Conservation (phyloP, 2,329 filamentous ascomycete species). For the Podosphaera fusca region DNA sequence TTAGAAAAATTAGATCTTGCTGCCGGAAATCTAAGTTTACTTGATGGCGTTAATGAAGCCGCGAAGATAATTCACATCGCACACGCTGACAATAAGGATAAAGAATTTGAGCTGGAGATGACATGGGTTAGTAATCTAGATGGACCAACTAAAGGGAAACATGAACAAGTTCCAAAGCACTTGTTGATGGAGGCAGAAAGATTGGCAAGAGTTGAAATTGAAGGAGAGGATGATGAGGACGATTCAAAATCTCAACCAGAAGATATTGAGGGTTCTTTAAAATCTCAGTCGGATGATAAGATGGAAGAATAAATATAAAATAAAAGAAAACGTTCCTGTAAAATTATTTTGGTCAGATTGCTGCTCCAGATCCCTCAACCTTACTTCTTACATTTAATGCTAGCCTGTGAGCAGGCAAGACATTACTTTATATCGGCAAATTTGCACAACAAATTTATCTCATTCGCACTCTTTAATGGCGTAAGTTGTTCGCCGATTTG, state of each 20-base stretch:
- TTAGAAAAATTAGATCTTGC: constrained; percentile 89
- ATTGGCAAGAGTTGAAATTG: constrained; percentile 73
- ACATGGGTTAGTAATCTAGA: constrained; percentile 77
- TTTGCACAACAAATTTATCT: no score
- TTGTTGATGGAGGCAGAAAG: constrained; percentile 78
- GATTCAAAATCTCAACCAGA: constrained; percentile 32
- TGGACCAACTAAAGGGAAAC: constrained; percentile 77
- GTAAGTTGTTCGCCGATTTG: no score
- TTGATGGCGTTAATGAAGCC: constrained; percentile 85
- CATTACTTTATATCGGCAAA: no score
- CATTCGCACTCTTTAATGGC: no score
- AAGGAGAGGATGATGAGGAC: constrained; percentile 64
- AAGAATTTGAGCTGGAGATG: constrained; percentile 98
- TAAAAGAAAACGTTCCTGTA: background rate
- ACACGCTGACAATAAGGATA: constrained; percentile 98
- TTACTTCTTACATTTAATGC: no score
- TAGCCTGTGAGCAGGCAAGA: no score
- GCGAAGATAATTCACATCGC: constrained; percentile 92
- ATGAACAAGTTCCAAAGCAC: constrained; percentile 82
- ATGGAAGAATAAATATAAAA: constrained; percentile 55
- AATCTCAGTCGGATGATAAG: constrained; percentile 31
- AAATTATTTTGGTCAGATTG: no score
- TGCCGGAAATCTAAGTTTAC: constrained; percentile 51
- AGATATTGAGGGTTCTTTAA: no score
- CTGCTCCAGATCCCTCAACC: no score